Evolutionary conservation across 768 basidiomycete genomes (phyloP), one percentile per base, ranked within the genome.

Genomic region (Suillus subaureus): DNA sequence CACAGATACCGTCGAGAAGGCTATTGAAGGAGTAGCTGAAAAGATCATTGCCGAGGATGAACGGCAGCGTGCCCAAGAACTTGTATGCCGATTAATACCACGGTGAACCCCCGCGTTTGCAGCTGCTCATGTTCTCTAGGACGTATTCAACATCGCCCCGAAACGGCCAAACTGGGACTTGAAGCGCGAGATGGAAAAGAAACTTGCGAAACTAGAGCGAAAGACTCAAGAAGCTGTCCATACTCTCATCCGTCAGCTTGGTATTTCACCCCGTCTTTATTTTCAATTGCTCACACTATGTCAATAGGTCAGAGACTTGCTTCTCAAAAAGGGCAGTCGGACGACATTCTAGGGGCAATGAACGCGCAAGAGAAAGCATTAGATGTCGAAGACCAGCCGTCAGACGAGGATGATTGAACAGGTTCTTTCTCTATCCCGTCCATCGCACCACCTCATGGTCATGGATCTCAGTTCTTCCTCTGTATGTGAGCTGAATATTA

Each of bases 121-220:
- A n/a, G 33, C 13, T 7, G 42, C 51, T 64, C 63, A 64, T 47
- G 42, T 55, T 62, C 67, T 47, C 51, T 58, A 97, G 96, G 94
- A 97, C 74, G 83, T 97, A 54, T 93, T 97, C 75, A 99, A 97
- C 74, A 99, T 99, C 70, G 96, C 96, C 28, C 97, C 97, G 4
- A 98, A 96, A 84, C 86, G 96, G 56, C 90, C 94, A 12, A 99
- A 97, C 78, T 97, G 95, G 96, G 95, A 97, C 75, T 82, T 97
- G 71, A 96, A 96, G 77, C 87, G 95, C 64, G 95, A 98, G 71
- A 88, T 96, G 79, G 93, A 96, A 64, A 94, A 91, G 81, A 95
- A 93, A 75, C 77, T 95, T 56, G 85, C 89, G 9, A 96, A 89
- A 74, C 82, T 99, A n/a, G 96, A 97, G 72, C 81, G 93, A 70